Base-by-base conservation (phyloP, 495 filamentous ascomycete genomes). In the Talaromyces liani region DNA sequence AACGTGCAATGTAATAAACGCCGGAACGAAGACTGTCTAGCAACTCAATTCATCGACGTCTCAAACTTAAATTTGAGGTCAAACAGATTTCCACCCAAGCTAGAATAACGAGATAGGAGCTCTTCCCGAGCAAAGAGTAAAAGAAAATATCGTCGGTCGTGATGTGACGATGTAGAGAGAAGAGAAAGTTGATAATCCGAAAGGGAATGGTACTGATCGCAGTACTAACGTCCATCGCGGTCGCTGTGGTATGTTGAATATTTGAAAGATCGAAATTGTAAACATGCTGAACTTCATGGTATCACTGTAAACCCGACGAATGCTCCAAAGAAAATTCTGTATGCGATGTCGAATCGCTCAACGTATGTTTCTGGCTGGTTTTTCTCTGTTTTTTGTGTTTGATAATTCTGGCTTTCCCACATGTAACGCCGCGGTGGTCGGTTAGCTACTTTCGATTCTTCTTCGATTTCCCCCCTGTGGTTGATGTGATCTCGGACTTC, bases 401-500 rank as follows among this genome's bases (percentile, higher is more conserved):
- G 22, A 22, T 29, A 6, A 56, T 56, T 29, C 24, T 56, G 12
- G 2, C 53, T 56, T 56, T 56, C 12, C 53, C 22, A 29, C 27
- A 29, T 56, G 18, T 12, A 27, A 25, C 53, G 53, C 53, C 53
- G 53, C 22, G 12, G 22, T 56, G 53, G 53, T 56, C 53, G 53
- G 53, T 9, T 24, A 61, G 55, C 63, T 78, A 80, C 69, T 79
- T 79, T 64, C 77, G 76, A 53, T 75, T 73, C 66, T 80, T 80
- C 59, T 73, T 77, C 63, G 73, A 72, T 67, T 79, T 79, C 29
- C 73, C 78, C 25, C 73, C 78, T 9, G 67, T 66, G 57, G 74
- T 73, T 22, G 65, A 66, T 10, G 72, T 75, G 68, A 79, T 76
- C 69, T 80, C 78, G 64, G 69, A 73, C 67, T 80, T 80, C 64